A percentile compares a stretch with the other conserved stretches of the same genome.
These are phyloP conservation scores for Colletotrichum sp. DNA, from an alignment of 2,329 filamentous ascomycete species.

Conservation along the genomic window DNA sequence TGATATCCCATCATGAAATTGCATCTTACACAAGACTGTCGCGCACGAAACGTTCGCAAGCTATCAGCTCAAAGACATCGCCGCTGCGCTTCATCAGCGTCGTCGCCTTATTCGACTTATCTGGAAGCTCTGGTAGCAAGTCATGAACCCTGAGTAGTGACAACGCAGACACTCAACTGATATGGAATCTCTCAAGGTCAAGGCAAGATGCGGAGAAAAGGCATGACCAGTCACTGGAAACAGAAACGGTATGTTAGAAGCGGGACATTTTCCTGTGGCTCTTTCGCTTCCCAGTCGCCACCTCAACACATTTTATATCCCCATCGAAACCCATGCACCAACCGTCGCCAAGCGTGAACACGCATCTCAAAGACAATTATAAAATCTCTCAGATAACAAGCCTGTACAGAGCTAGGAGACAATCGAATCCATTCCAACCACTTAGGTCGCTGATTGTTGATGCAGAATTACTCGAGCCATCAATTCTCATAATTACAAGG, in stretches of 20 bases:
- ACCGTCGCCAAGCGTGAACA: neutral
- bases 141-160: neutral
- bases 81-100: neutral
- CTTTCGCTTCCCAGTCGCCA: neutral
- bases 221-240: no score
- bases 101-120: neutral
- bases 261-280: neutral
- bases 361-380: neutral
- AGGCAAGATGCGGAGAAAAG: neutral
- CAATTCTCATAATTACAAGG: fast-evolving
- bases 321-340: neutral
- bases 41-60: no score
- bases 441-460: no score
- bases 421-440: no score
- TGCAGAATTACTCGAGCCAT: no score
- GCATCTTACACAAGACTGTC: neutral
- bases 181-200: neutral
- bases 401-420: neutral
- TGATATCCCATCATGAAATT: neutral
- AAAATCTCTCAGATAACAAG: neutral
- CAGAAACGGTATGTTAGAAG: no score
- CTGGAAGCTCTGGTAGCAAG: neutral
- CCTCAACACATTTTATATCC: neutral
- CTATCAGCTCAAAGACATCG: neutral
- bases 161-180: neutral